Base-by-base conservation (phyloP, 225 moss, liverwort and hornwort species). In the Marchantia paleacea region DNA sequence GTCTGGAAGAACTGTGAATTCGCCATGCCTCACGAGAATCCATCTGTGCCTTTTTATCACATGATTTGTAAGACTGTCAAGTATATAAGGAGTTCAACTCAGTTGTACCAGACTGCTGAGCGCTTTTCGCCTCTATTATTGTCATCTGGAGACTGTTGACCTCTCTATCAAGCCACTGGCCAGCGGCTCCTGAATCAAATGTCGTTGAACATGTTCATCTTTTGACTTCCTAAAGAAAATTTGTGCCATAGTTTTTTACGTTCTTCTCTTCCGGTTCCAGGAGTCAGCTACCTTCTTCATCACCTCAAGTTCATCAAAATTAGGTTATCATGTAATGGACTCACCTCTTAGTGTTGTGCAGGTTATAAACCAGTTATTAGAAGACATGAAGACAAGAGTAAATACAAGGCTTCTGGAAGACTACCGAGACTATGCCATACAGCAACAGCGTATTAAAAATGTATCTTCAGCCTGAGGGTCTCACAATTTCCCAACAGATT, bases 341-440 rank as follows among this genome's bases (percentile, higher is more conserved):
- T 24, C 22, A 72, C 12, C 52, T 0, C 20, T 19, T 4, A 20
- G 49, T 24, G 22, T 10, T 12, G 72, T 72, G 72, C 72, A 87
- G 87, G 65, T 87, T 55, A 39, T 87, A 57, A 81, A 79, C 10
- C 82, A 83, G 62, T 26, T 87, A 8, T 69, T 87, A 54, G 82
- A 81, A 31, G 82, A 82, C 18, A 82, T 87, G 87, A 87, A 85
- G 80, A 77, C 80, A 9, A 79, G 69, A 47, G 85, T 87, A 10
- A 87, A 85, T 55, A 77, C 75, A 48, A 84, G 78, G 53, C 87
- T 87, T 12, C 51, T 87, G 73, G 67, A 87, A 22, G 87, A 87
- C 78, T 87, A 87, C 69, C 63, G 78, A 54, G 82, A 82, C 25
- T 86, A 83, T 65, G 86, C 86, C 60, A 49, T 78, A 50, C 78